Evolutionary conservation across 495 filamentous ascomycete genomes (phyloP).

Genomic region (Hyaloscypha bicolor): DNA sequence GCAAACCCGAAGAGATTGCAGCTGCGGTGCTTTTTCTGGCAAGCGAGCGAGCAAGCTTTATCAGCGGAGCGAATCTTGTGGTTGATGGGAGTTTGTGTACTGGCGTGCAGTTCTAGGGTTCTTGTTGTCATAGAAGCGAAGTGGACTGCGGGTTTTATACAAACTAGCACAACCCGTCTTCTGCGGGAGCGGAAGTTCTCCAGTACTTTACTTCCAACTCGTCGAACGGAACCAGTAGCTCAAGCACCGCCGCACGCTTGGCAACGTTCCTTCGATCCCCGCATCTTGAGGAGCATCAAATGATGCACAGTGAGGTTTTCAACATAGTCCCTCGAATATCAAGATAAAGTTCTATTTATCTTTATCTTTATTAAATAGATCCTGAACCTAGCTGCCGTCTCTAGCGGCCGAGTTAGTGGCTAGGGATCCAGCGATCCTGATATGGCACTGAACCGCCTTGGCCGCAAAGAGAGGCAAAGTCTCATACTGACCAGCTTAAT

Average conservation of each 20-base stretch:
- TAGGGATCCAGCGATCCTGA: conserved; percentile 8
- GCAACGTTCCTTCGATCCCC: background rate
- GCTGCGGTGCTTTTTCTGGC: conserved; percentile 1
- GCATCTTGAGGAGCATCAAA: conserved; percentile 4
- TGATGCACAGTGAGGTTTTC: background rate
- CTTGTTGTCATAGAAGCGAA: background rate
- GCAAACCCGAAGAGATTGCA: conserved; percentile 1
- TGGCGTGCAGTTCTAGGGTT: conserved; percentile 6
- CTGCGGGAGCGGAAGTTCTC: conserved; percentile 6
- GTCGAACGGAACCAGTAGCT: conserved; percentile 10
- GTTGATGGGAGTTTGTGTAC: conserved; percentile 17
- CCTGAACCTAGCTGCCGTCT: background rate
- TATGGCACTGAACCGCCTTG: conserved; percentile 4
- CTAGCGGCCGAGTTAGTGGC: no score
- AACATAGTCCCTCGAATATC: conserved; percentile 9
- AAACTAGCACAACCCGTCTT: conserved; percentile 7
- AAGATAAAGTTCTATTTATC: conserved; percentile 5
- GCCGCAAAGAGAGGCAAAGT: conserved; percentile 4
- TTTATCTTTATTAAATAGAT: background rate
- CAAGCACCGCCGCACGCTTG: background rate
- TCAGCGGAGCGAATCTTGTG: conserved; percentile 2
- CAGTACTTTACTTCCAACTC: conserved; percentile 6
- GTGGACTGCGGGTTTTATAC: background rate
- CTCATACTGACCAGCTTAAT: background rate
- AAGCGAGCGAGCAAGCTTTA: conserved; percentile 6